A percentile compares a stretch with the other conserved stretches of the same genome.
phyloP scores from a whole-genome alignment of 2,329 filamentous ascomycete species.

The Colletotrichum paranaense region DNA sequence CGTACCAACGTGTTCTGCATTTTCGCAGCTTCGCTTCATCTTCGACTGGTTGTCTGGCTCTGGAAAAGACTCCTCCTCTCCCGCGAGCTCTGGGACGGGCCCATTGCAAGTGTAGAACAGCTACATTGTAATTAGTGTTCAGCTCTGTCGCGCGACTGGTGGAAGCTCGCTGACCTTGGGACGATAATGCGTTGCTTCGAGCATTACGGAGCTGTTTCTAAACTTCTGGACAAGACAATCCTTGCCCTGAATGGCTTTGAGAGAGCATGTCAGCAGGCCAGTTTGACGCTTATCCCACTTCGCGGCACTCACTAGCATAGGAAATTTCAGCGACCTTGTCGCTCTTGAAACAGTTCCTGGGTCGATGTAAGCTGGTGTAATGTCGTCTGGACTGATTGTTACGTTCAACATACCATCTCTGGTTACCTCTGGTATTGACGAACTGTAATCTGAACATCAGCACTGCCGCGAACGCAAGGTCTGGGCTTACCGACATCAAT shows the following conservation, averaged over 20 bases:
- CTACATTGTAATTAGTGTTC: constrained; percentile 43
- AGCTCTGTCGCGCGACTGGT: too few relatives aligned
- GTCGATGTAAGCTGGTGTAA: neutral
- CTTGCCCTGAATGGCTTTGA: constrained; percentile 85
- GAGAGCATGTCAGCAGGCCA: constrained; percentile 41
- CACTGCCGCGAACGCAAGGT: constrained; percentile 38
- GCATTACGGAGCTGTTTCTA: constrained; percentile 95
- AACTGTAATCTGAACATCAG: constrained; percentile 63
- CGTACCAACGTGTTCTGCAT: constrained; percentile 83
- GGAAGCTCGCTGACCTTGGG: constrained; percentile 72
- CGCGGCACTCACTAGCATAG: constrained; percentile 81
- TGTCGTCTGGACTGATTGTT: neutral
- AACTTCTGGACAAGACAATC: constrained; percentile 95
- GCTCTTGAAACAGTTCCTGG: constrained; percentile 82
- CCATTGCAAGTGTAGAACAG: constrained; percentile 64
- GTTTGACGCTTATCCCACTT: accelerated
- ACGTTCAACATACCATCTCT: constrained; percentile 68
- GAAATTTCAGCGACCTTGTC: constrained; percentile 91
- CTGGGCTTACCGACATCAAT: constrained; percentile 65
- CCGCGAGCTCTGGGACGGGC: constrained; percentile 64
- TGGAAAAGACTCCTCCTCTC: constrained; percentile 81
- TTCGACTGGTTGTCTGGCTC: constrained; percentile 86
- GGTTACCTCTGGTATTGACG: constrained; percentile 75
- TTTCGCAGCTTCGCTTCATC: constrained; percentile 87
- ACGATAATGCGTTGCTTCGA: constrained; percentile 82